phyloP scores from a whole-genome alignment of 2,329 filamentous ascomycete species.

The Aspergillus novoparasiticus region DNA sequence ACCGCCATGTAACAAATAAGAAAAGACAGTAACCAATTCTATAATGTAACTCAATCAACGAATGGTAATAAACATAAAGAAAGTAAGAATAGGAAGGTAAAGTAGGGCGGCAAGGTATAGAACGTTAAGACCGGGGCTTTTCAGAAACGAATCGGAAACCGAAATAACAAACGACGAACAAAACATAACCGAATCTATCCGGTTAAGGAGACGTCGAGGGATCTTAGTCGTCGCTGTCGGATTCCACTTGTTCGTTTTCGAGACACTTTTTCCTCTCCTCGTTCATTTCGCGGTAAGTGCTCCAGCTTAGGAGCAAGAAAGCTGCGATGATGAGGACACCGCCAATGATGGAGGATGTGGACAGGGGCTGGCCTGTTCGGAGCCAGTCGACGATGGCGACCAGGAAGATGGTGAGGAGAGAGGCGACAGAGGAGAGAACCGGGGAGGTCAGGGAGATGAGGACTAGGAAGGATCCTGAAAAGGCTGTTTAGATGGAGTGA shows the following conservation, averaged over 20 bases:
- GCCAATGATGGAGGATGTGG: conserved; percentile 74
- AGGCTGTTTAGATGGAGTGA: conserved; percentile 50
- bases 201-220: too few species aligned
- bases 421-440: conserved; percentile 88
- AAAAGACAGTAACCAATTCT: not conserved
- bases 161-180: not conserved
- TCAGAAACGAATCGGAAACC: not conserved
- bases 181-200: not conserved
- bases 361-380: conserved; percentile 75
- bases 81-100: not conserved
- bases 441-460: conserved; percentile 91
- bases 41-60: not conserved
- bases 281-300: conserved; percentile 89
- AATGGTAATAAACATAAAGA: not conserved
- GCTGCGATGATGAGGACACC: conserved; percentile 84
- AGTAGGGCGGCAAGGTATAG: not conserved
- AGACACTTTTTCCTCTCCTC: conserved; percentile 71
- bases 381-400: conserved; percentile 91
- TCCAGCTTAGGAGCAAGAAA: conserved; percentile 85
- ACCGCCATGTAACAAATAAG: not conserved
- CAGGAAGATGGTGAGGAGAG: conserved; percentile 93
- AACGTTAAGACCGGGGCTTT: not conserved
- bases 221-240: conserved; percentile 43
- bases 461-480: conserved; percentile 90
- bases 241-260: conserved; percentile 45